Percentiles rank a stretch among this genome's conserved stretches.
phyloP scores from a whole-genome alignment of 805 yeast species.

The Pichia paraexigua region DNA sequence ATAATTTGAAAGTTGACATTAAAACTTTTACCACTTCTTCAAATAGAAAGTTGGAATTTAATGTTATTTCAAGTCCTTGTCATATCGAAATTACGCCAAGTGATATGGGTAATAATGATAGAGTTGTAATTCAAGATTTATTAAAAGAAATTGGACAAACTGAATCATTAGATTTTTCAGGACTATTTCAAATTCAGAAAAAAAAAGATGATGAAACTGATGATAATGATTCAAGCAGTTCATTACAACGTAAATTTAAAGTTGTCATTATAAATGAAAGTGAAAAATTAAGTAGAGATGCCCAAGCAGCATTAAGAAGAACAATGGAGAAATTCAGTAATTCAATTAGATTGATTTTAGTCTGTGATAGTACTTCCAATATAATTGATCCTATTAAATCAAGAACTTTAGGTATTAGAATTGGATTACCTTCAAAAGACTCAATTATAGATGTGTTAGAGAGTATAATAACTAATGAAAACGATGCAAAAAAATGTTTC shows the following conservation, averaged over 20 bases:
- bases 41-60: constrained; percentile 78
- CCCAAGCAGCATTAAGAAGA: constrained; percentile 91
- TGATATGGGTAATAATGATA: constrained; percentile 93
- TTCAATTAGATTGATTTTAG: constrained; percentile 73
- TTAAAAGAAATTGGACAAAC: constrained; percentile 92
- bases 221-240: neutral
- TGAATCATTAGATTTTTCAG: constrained; percentile 80
- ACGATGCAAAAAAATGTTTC: constrained; percentile 22
- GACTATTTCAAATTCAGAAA: constrained; percentile 25
- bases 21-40: constrained; percentile 70
- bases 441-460: constrained; percentile 54
- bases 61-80: constrained; percentile 82
- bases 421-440: constrained; percentile 64
- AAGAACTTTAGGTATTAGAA: constrained; percentile 80
- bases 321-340: constrained; percentile 94
- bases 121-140: constrained; percentile 90
- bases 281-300: constrained; percentile 81
- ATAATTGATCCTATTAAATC: constrained; percentile 93
- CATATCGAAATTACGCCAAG: constrained; percentile 95
- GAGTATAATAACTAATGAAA: constrained; percentile 52
- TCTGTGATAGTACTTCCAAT: constrained; percentile 84
- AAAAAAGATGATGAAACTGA: neutral
- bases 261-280: constrained; percentile 88
- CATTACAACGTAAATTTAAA: constrained; percentile 48
- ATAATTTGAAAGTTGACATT: constrained; percentile 81